Conservation (phyloP, 1,139 yeast genomes). For the Candida sp. region DNA sequence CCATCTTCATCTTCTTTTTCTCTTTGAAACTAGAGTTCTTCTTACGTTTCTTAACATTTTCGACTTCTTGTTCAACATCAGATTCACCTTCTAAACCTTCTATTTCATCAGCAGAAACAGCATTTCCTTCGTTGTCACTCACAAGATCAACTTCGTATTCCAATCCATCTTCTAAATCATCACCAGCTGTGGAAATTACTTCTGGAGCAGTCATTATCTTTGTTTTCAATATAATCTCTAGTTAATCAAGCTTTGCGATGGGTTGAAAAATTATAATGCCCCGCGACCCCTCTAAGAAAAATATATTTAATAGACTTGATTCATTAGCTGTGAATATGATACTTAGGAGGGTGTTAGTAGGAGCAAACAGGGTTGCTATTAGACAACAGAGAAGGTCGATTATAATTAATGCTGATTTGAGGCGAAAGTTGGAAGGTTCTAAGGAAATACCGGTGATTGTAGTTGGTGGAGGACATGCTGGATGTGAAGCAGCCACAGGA, state of each 20-base stretch:
- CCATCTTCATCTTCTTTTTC: slow-evolving; percentile 60
- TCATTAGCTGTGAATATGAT: not conserved
- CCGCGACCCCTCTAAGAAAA: no score
- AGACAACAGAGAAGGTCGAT: slow-evolving; percentile 14
- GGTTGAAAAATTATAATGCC: not conserved
- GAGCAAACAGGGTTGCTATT: not conserved
- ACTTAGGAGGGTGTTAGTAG: not conserved
- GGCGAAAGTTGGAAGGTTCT: slow-evolving; percentile 22
- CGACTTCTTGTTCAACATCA: slow-evolving; percentile 10
- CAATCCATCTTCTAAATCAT: slow-evolving; percentile 69
- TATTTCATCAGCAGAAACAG: slow-evolving; percentile 11
- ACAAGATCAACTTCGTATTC: slow-evolving; percentile 46
- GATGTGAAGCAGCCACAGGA: slow-evolving; percentile 96
- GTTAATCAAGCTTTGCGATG: not conserved
- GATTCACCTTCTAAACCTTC: slow-evolving; percentile 2
- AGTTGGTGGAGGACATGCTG: slow-evolving; percentile 99
- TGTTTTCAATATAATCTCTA: not conserved
- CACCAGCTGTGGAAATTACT: slow-evolving; percentile 20
- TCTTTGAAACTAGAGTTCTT: slow-evolving; percentile 35
- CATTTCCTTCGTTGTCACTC: slow-evolving; percentile 15
- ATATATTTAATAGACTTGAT: no score
- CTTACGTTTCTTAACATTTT: slow-evolving; percentile 22
- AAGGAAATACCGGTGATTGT: slow-evolving; percentile 69
- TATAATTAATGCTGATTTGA: slow-evolving; percentile 37
- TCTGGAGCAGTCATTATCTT: not conserved